These are phyloP conservation scores for Phytopythium ostracodes DNA, from an alignment of 352 stramenopile species.

Conservation along the genomic window DNA sequence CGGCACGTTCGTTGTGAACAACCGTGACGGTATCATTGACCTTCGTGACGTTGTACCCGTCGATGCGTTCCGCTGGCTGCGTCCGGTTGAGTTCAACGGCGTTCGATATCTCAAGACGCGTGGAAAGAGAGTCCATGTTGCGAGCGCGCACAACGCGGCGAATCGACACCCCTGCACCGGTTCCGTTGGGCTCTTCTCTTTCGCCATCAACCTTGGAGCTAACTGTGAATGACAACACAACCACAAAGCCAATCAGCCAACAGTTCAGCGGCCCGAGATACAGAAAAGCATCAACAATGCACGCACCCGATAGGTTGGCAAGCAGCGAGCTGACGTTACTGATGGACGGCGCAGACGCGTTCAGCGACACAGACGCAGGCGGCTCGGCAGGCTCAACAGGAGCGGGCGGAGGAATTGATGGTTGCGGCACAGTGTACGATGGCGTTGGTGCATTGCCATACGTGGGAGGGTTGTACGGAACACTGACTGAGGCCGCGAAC, in stretches of 20 bases:
- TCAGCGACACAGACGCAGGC: slow-evolving; percentile 41
- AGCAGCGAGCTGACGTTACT: slow-evolving; percentile 61
- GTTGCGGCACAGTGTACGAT: slow-evolving; percentile 15
- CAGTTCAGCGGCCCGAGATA: neutral
- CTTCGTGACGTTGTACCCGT: slow-evolving; percentile 75
- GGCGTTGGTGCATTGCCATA: slow-evolving; percentile 8
- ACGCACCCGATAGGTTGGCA: slow-evolving; percentile 48
- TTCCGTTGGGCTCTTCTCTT: slow-evolving; percentile 62
- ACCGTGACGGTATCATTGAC: slow-evolving; percentile 70
- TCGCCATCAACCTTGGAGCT: slow-evolving; percentile 34
- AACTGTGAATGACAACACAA: slow-evolving; percentile 12
- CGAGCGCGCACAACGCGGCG: slow-evolving; percentile 44
- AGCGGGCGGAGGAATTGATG: slow-evolving; percentile 15
- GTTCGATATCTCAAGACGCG: slow-evolving; percentile 65
- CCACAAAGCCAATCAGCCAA: neutral
- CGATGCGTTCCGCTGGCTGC: slow-evolving; percentile 41
- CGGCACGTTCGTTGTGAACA: slow-evolving; percentile 55
- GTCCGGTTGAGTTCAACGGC: slow-evolving; percentile 63
- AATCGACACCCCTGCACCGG: slow-evolving; percentile 52
- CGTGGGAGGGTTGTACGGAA: slow-evolving; percentile 21
- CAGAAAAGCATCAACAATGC: neutral
- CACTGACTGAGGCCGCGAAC: slow-evolving; percentile 17
- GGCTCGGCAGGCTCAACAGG: slow-evolving; percentile 27
- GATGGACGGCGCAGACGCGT: slow-evolving; percentile 24
- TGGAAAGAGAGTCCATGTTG: slow-evolving; percentile 74